These are phyloP conservation scores for thale cress (Arabidopsis thaliana) DNA, from an alignment of 345 rosid species.

Conservation along the genomic window DNA sequence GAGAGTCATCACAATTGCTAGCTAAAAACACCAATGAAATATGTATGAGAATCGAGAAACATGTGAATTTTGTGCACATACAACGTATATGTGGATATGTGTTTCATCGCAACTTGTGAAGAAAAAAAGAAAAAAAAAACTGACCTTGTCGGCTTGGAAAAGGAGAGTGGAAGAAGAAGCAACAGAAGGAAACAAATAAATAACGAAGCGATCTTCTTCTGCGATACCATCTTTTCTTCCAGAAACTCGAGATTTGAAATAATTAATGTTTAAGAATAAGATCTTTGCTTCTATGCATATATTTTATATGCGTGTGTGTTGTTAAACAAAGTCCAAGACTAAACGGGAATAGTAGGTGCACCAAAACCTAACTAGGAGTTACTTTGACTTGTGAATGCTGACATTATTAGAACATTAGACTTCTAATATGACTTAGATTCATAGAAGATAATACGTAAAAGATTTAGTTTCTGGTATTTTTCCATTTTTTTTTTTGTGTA, in stretches of 20 bases:
- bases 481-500: not conserved
- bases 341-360: constrained; percentile 42
- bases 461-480: not conserved
- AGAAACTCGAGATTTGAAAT: constrained; percentile 23
- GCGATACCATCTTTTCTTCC: constrained; percentile 13
- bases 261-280: constrained; percentile 14
- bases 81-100: not conserved
- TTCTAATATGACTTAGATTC: constrained; percentile 29
- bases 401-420: not conserved
- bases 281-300: constrained; percentile 11
- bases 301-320: constrained; percentile 22
- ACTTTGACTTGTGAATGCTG: constrained; percentile 29
- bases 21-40: constrained; percentile 3
- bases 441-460: constrained; percentile 2
- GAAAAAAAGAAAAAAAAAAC: not conserved
- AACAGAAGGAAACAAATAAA: constrained; percentile 23
- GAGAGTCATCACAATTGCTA: constrained; percentile 19
- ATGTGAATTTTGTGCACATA: constrained; percentile 3
- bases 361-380: constrained; percentile 38
- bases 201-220: constrained; percentile 26
- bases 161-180: constrained; percentile 34
- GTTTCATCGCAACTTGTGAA: constrained; percentile 11
- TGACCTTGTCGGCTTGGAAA: constrained; percentile 34
- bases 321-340: constrained; percentile 41
- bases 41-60: constrained; percentile 31